A percentile compares a stretch with the other conserved stretches of the same genome.
These are phyloP conservation scores for Acephala macrosclerotiorum DNA, from an alignment of 2,329 filamentous ascomycete species.

Conservation along the genomic window DNA sequence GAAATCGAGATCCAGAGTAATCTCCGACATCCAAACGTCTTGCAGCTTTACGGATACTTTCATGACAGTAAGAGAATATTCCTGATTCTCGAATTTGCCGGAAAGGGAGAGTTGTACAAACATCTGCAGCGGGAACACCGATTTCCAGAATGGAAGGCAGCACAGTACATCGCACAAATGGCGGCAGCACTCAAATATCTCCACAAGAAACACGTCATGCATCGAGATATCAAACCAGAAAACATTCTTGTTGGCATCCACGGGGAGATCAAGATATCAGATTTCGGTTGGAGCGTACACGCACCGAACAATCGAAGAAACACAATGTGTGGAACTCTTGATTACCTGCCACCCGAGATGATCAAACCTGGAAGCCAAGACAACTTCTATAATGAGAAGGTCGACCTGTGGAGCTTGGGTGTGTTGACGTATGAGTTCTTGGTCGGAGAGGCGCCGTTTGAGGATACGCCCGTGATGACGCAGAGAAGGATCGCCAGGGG, in stretches of 20 bases:
- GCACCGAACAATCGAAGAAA: slow-evolving; percentile 92
- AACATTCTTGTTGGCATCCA: slow-evolving; percentile 97
- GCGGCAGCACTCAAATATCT: slow-evolving; percentile 87
- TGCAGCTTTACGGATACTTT: slow-evolving; percentile 75
- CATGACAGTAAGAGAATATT: slow-evolving; percentile 78
- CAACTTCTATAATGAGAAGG: slow-evolving; percentile 93
- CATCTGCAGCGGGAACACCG: slow-evolving; percentile 72
- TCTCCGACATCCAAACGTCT: slow-evolving; percentile 74
- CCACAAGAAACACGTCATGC: slow-evolving; percentile 97
- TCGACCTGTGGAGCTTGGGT: slow-evolving; percentile 95
- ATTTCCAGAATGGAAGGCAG: slow-evolving; percentile 76
- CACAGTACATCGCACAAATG: slow-evolving; percentile 79
- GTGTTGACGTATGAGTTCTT: slow-evolving; percentile 97
- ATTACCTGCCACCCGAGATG: slow-evolving; percentile 99
- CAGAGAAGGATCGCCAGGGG: slow-evolving; percentile 86
- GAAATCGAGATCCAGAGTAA: slow-evolving; percentile 81
- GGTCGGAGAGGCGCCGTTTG: slow-evolving; percentile 94
- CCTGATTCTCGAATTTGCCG: slow-evolving; percentile 76
- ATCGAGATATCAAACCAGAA: slow-evolving; percentile 96
- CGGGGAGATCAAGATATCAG: slow-evolving; percentile 97
- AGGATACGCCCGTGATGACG: slow-evolving; percentile 95
- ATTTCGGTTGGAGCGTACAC: slow-evolving; percentile 98
- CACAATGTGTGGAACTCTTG: slow-evolving; percentile 96
- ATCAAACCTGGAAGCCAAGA: slow-evolving; percentile 80
- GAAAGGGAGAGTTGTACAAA: slow-evolving; percentile 77